These are phyloP conservation scores for Dictyostelium brefeldianum DNA, from an alignment of 78 protist genomes.

Conservation along the genomic window DNA sequence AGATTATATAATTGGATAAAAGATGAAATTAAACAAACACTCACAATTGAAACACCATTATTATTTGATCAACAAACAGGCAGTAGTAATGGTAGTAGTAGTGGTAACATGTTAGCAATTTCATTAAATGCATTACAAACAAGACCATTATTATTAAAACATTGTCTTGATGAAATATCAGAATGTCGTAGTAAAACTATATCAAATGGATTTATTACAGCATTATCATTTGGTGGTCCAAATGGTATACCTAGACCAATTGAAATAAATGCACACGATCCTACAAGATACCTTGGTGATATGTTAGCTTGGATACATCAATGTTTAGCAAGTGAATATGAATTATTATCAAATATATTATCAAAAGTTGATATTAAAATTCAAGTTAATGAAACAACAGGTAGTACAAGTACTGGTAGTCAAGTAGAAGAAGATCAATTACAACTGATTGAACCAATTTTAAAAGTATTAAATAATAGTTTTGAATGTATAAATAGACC, in stretches of 20 bases:
- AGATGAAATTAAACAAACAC: slow-evolving; percentile 19
- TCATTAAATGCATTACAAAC: slow-evolving; percentile 48
- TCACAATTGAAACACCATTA: slow-evolving; percentile 3
- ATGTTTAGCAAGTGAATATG: slow-evolving; percentile 73
- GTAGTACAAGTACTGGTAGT: background rate
- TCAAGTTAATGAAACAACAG: background rate
- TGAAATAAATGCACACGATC: slow-evolving; percentile 91
- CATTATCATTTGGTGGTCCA: slow-evolving; percentile 87
- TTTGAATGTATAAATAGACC: slow-evolving; percentile 71
- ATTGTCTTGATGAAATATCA: slow-evolving; percentile 47
- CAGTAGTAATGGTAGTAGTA: background rate
- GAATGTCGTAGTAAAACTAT: slow-evolving; percentile 26
- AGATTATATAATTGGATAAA: slow-evolving; percentile 55
- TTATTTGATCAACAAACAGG: background rate
- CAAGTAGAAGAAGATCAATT: too few species aligned
- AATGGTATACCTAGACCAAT: slow-evolving; percentile 89
- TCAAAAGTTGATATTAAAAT: background rate
- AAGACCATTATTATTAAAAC: slow-evolving; percentile 37
- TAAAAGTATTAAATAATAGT: slow-evolving; percentile 52
- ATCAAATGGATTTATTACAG: slow-evolving; percentile 69
- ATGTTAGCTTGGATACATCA: slow-evolving; percentile 95
- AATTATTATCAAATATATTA: slow-evolving; percentile 49
- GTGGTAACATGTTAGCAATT: background rate
- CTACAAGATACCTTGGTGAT: slow-evolving; percentile 89
- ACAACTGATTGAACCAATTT: slow-evolving; percentile 17